Evolutionary conservation across 164 flowering plant genomes (phyloP), one percentile per base, ranked within the genome.

Genomic region (Hamamelis virginiana): DNA sequence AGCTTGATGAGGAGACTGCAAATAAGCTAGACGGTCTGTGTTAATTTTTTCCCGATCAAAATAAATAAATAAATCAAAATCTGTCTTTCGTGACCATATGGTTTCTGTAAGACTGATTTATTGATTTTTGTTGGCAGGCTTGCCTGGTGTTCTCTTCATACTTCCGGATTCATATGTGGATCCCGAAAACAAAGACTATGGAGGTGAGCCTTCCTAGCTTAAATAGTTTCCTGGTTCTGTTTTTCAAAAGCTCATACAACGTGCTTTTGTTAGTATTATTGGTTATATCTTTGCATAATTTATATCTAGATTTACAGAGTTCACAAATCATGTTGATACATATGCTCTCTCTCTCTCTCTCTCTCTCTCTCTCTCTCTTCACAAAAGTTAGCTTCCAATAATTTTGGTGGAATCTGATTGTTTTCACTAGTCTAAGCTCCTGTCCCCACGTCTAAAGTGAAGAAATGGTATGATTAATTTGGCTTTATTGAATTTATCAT

Each of bases 1-100:
- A 89, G 82, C 81, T 95, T 73, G 97, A 95, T 57, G 97, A 95
- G 76, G 98, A 92, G 77, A 92, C 97, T 3, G 81, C 97, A 1
- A 87, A 92, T 63, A 92, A 92, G 82, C 88, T 95, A 3, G 98
- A 91, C 84, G 92, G 98, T 92, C 15, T 25, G 83, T 77, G 43
- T 26, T 18, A 23, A 51, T 56, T 26, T 56, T n/a, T 18, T 48
- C 11, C 38, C 19, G n/a, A 72, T 58, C 51, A 38, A n/a, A 55
- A 18, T 9, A 28, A 21, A 10, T 66, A 22, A 28, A 28, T n/a
- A 5, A 45, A 14, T 8, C 10, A 43, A 44, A 9, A 23, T 64
- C 16, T n/a, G 45, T 64, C 19, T 14, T 25, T n/a, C 16, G 18
- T 6, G 53, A 52, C 33, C 41, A 22, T 19, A 44, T 9, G 26